Evolutionary conservation across 495 filamentous ascomycete genomes (phyloP), one percentile per base, ranked within the genome.

Genomic region (Aspergillus sparsus): DNA sequence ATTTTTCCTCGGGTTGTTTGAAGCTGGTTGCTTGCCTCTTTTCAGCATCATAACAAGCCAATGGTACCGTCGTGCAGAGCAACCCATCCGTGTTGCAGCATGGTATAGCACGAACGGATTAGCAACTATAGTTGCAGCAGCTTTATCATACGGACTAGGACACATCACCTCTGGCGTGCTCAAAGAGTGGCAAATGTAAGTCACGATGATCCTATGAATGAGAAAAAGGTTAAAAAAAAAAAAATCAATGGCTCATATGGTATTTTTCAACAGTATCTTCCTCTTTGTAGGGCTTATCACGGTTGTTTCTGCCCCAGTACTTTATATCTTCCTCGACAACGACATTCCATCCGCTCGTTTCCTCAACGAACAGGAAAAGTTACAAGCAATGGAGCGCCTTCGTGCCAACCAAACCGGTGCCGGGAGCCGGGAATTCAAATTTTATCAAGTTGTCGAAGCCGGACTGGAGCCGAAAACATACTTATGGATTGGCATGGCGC

Each of bases 341-440:
- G 77, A 80, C 62, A 73, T 82, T 27, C 57, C 70, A 0, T 70
- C 83, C 1, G 85, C 87, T 6, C 82, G 81, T 33, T 88, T 88
- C 69, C 80, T 89, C 36, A 80, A 57, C 34, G 80, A 83, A 33
- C 74, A 78, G 21, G 85, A 89, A 64, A 84, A 83, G 60, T 63
- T 68, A 11, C 71, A 87, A 62, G 85, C 84, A 53, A 74, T 87
- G 32, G 83, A 86, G 55, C 80, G 86, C 10, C 80, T 89, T 6
- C 79, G 84, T 9, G 77, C 77, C 33, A 87, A 89, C 63, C 84
- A 87, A 58, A 88, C 86, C 1, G 86, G 87, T 35, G 77, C 73
- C 0, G 79, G 78, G 12, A 72, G 50, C 6, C 73, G 68, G 7
- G 73, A 81, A 7, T 82, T 80, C 71, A 81, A 81, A 51, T 55